Base-by-base conservation (phyloP, 2,329 filamentous ascomycete species). In the Orbilia quercus region DNA sequence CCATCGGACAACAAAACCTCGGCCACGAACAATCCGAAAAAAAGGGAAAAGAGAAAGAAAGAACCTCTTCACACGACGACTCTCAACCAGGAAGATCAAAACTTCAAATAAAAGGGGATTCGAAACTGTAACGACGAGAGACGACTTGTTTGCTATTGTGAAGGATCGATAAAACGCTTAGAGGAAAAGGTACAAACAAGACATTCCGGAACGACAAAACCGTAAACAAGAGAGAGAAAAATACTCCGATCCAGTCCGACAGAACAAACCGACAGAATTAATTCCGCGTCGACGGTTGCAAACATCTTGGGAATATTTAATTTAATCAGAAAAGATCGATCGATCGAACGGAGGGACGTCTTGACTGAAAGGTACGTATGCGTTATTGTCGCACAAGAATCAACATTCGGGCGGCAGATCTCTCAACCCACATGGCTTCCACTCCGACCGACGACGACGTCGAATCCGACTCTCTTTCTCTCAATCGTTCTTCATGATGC, bases 321-420 rank as follows among this genome's bases (percentile, higher is more conserved):
- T n/a, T n/a, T n/a, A n/a, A n/a, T n/a, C n/a, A n/a, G n/a, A n/a
- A n/a, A n/a, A n/a, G n/a, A n/a, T n/a, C n/a, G n/a, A n/a, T n/a
- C n/a, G n/a, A n/a, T n/a, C n/a, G n/a, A 42, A 60, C 54, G 31
- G 57, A 50, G 45, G 66, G 65, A 42, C 50, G 40, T 71, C 58
- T 63, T 71, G 34, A 71, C 54, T 71, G 51, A 71, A 71, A 71
- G 66, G 66, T 63, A 62, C 9, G 34, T 34, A 57, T 71, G 50
- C 34, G 66, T 62, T 57, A 47, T 66, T 23, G 23, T 59, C 63
- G 45, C 47, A 22, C 47, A 47, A 18, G 9, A 7, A 23, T 42
- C 50, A 18, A 44, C 14, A 12, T 4, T 25, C 7, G 12, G 14
- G 28, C 4, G n/a, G n/a, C 44, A 20, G 62, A 50, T 36, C 40